phyloP scores from a whole-genome alignment of 2,329 filamentous ascomycete genomes.

The Arthrobotrys iridis region DNA sequence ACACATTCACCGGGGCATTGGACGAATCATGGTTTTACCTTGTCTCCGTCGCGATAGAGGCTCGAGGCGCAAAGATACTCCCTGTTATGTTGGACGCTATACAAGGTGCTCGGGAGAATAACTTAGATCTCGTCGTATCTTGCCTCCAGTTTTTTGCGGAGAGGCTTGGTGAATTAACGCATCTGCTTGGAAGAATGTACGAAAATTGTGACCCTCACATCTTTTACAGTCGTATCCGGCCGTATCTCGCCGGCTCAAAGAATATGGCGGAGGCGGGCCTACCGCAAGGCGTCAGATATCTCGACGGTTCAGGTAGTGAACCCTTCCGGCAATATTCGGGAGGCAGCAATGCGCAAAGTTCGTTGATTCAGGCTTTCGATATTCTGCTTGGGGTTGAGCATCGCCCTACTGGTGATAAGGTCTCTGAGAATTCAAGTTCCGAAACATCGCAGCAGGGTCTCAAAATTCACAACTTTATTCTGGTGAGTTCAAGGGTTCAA shows the following conservation, averaged over 20 bases:
- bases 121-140: conserved; percentile 76
- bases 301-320: conserved; percentile 75
- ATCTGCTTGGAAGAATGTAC: conserved; percentile 86
- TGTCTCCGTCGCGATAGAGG: conserved; percentile 93
- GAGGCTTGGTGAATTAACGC: conserved; percentile 82
- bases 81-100: conserved; percentile 90
- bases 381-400: conserved; percentile 89
- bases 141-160: conserved; percentile 86
- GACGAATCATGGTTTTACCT: conserved; percentile 99
- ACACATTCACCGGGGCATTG: conserved; percentile 90
- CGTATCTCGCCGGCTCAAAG: conserved; percentile 93
- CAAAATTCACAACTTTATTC: conserved; percentile 85
- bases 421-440: conserved; percentile 56
- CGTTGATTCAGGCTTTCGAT: conserved; percentile 96
- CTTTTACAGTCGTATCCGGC: conserved; percentile 96
- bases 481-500: conserved; percentile 64
- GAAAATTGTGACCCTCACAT: conserved; percentile 93
- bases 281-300: conserved; percentile 86
- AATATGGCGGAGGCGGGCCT: conserved; percentile 96
- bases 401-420: conserved; percentile 82
- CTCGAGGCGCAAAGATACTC: conserved; percentile 85
- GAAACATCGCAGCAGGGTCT: conserved; percentile 61
- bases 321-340: conserved; percentile 86
- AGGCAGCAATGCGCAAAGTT: conserved; percentile 93
- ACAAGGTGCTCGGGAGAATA: conserved; percentile 75